Evolutionary conservation across 352 stramenopile species (phyloP).

Genomic region (Thalassiosira mediterranea): DNA sequence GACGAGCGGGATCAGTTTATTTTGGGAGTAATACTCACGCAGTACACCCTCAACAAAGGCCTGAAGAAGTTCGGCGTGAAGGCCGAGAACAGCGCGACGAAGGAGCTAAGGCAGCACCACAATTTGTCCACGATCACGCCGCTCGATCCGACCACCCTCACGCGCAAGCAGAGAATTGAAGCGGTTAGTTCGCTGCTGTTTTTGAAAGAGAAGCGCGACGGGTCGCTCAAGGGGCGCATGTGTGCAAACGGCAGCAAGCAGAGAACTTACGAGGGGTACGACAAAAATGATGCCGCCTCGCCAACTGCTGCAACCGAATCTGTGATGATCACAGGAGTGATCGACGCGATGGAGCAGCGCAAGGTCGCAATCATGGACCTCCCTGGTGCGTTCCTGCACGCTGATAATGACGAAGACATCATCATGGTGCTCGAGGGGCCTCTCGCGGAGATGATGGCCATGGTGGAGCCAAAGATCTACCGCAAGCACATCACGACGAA

Average conservation of each 20-base stretch:
- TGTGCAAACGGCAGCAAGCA: constrained; percentile 46
- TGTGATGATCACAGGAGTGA: constrained; percentile 36
- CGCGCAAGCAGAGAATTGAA: not conserved
- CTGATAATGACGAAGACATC: constrained; percentile 9
- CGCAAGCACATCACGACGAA: constrained; percentile 12
- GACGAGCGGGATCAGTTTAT: not conserved
- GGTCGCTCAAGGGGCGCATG: constrained; percentile 36
- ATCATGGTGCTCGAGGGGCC: constrained; percentile 17
- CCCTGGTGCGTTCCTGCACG: constrained; percentile 18
- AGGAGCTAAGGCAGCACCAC: constrained; percentile 43
- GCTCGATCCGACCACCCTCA: constrained; percentile 10
- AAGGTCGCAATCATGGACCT: constrained; percentile 17
- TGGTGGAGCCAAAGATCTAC: constrained; percentile 11
- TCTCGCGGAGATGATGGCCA: constrained; percentile 16
- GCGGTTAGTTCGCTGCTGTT: constrained; percentile 11
- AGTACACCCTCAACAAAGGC: constrained; percentile 14
- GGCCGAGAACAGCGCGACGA: constrained; percentile 12
- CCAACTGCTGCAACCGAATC: not conserved
- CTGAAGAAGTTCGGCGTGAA: constrained; percentile 9
- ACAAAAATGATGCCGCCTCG: constrained; percentile 28
- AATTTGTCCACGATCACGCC: constrained; percentile 9
- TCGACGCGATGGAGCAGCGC: constrained; percentile 31
- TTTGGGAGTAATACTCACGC: constrained; percentile 14
- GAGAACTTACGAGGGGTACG: constrained; percentile 21
- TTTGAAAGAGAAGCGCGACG: constrained; percentile 37